These are phyloP conservation scores for Agapanthus africanus DNA, from an alignment of 106 monocot species.

Conservation along the genomic window DNA sequence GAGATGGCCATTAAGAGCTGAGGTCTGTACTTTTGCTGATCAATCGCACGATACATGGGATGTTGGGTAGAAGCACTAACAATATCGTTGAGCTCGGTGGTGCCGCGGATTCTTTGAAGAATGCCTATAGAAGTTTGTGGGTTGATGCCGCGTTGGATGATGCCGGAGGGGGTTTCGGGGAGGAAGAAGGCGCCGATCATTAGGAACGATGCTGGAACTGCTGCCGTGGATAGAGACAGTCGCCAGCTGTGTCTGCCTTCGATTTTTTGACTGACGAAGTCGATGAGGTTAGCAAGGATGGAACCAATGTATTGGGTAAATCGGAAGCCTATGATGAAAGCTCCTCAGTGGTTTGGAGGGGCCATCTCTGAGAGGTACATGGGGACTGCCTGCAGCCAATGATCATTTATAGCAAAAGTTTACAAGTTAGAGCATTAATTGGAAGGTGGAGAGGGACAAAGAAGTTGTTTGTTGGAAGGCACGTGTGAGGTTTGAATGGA, in stretches of 20 bases:
- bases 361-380: no score
- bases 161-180: no score
- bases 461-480: no score
- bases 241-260: slow-evolving; percentile 15
- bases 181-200: slow-evolving; percentile 1
- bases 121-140: neutral
- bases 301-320: neutral
- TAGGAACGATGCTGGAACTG: slow-evolving; percentile 10
- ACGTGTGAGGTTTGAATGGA: no score
- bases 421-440: no score
- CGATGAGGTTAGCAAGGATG: slow-evolving; percentile 14
- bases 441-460: no score
- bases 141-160: no score
- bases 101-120: slow-evolving; percentile 20
- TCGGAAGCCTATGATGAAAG: no score
- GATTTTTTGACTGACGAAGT: slow-evolving; percentile 14
- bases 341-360: no score
- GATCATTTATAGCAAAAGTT: no score
- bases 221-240: slow-evolving; percentile 8
- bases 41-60: neutral
- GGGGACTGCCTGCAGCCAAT: no score
- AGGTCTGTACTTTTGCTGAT: slow-evolving; percentile 1
- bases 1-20: no score
- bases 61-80: neutral
- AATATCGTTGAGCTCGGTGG: slow-evolving; percentile 9